Base-by-base conservation (phyloP, 2,329 filamentous ascomycete genomes). In the Arachnomyces sp. region DNA sequence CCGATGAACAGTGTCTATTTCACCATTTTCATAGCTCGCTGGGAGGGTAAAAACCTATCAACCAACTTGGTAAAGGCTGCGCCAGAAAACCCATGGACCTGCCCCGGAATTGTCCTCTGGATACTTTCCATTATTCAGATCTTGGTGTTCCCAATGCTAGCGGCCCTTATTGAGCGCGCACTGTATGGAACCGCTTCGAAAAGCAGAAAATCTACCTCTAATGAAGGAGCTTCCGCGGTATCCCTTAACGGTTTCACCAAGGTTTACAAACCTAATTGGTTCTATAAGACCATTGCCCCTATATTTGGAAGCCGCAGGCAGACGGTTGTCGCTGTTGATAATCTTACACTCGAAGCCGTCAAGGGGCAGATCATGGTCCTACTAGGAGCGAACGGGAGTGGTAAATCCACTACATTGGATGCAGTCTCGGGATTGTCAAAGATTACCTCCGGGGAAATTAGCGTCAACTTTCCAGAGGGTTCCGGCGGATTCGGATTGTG, bases 1-100 rank as follows among this genome's bases (percentile, higher is more conserved):
- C 85, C 89, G 0, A 93, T 89, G 70, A 89, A 87, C 52, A 95
- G 87, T 55, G 83, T 90, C 11, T 88, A 82, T 58, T 92, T 90
- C 56, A 73, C 80, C 39, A 78, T 84, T 13, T 75, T 82, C 46
- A 75, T 89, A 61, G 85, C 88, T 9, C 79, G 84, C 31, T 95
- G 78, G 58, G 85, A 95, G 62, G 70, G 72, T 45, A 57, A 80
- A 40, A 68, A 77, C 13, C 53, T 69, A 31, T 66, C 76, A 0
- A 75, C 82, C 0, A 76, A 85, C 46, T 66, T 95, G 3, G 54
- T 75, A 3, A 60, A 77, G 31, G 66, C 66, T 1, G 77, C 84
- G 0, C 85, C 86, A 0, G 57, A 71, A 0, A 81, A 77, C 50
- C 73, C 78, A 0, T 93, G 82, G 73, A 62, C 72, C 1, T 54